A percentile compares a stretch with the other conserved stretches of the same genome.
Evolutionary conservation across 1,284 basidiomycete genomes (phyloP).

Genomic region (Cutaneotrichosporon cutaneum): DNA sequence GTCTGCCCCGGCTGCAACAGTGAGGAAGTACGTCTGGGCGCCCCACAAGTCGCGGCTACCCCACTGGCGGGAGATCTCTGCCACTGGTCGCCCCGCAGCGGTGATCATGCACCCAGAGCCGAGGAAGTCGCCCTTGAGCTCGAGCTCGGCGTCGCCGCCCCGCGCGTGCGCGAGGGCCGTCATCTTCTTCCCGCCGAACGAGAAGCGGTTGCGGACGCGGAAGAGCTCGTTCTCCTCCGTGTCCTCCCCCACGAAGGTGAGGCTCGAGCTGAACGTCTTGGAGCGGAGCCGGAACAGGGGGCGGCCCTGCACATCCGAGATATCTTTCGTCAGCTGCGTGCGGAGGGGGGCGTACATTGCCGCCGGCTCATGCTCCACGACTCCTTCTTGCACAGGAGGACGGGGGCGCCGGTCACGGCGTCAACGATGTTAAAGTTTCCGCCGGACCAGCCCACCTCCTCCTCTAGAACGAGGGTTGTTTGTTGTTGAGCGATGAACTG

Average conservation of each 20-base stretch:
- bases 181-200: constrained; percentile 46
- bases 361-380: not conserved
- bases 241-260: constrained; percentile 38
- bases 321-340: constrained; percentile 27
- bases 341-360: too few relatives aligned
- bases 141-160: constrained; percentile 28
- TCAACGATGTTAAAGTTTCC: too few relatives aligned
- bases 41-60: constrained; percentile 40
- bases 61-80: constrained; percentile 44
- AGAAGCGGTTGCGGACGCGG: constrained; percentile 37
- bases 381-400: not conserved
- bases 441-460: too few relatives aligned
- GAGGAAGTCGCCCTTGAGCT: constrained; percentile 45
- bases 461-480: too few relatives aligned
- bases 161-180: constrained; percentile 40
- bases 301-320: constrained; percentile 41
- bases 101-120: constrained; percentile 41
- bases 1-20: constrained; percentile 54
- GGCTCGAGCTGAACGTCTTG: constrained; percentile 41
- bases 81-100: constrained; percentile 36
- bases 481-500: too few relatives aligned
- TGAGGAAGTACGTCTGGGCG: constrained; percentile 51
- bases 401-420: too few relatives aligned
- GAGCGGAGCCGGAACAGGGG: constrained; percentile 39
- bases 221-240: constrained; percentile 39